Evolutionary conservation across 257 asterid species (phyloP).

Genomic region (Verbena officinalis): DNA sequence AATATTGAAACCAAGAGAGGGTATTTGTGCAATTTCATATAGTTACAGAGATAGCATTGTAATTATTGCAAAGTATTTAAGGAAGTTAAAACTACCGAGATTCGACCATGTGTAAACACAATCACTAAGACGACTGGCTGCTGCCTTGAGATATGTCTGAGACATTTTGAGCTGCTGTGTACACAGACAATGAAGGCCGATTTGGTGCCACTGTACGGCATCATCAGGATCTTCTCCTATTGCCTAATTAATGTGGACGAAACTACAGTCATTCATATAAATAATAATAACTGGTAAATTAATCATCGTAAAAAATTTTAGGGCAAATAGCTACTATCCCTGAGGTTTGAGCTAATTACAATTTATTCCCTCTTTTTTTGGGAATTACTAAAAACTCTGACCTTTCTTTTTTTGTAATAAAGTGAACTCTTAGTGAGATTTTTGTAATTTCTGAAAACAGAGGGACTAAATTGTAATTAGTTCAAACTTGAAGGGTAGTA

Average conservation of each 20-base stretch:
- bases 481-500: no score
- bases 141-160: constrained; percentile 80
- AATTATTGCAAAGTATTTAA: not conserved
- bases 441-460: no score
- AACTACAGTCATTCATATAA: constrained; percentile 1
- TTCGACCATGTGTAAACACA: constrained; percentile 94
- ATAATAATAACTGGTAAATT: not conserved
- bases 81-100: constrained; percentile 60
- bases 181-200: constrained; percentile 89
- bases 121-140: constrained; percentile 71
- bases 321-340: no score
- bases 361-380: no score
- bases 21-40: not conserved
- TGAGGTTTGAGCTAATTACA: no score
- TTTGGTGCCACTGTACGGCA: constrained; percentile 98
- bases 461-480: no score
- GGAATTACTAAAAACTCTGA: no score
- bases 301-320: not conserved
- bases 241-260: constrained; percentile 54
- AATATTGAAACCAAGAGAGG: not conserved
- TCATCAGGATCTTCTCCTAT: constrained; percentile 91
- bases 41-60: not conserved
- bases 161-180: constrained; percentile 84
- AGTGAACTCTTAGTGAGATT: no score
- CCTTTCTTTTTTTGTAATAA: constrained; percentile 9